A percentile compares a stretch with the other conserved stretches of the same genome.
Evolutionary conservation across 345 rosid species (phyloP).

Genomic region (Eucalyptus marginata): DNA sequence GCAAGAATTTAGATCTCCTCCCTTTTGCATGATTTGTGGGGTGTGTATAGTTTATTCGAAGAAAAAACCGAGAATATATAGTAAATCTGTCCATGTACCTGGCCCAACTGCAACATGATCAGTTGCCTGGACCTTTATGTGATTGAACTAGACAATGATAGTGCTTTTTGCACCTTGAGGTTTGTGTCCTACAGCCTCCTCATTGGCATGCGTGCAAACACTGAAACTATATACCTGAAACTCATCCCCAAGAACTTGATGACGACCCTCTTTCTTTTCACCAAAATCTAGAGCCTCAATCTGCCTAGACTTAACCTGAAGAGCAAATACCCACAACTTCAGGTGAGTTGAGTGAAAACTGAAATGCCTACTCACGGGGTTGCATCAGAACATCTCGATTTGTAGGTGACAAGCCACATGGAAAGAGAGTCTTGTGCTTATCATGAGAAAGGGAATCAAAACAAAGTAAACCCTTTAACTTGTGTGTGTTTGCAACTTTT

Average conservation of each 20-base stretch:
- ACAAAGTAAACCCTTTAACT: background rate
- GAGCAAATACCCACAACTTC: background rate
- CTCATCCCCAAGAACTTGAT: background rate
- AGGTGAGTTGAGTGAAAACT: background rate
- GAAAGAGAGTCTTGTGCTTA: background rate
- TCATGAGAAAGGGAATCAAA: background rate
- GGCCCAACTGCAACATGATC: conserved; percentile 27
- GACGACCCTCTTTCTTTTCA: background rate
- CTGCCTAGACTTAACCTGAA: background rate
- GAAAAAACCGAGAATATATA: background rate
- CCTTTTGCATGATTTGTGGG: conserved; percentile 31
- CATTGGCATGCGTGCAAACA: conserved; percentile 13
- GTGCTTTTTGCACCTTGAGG: conserved; percentile 34
- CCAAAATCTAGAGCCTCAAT: background rate
- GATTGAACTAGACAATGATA: conserved; percentile 43
- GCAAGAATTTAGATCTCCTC: background rate
- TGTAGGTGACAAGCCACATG: background rate
- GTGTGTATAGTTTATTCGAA: conserved; percentile 22
- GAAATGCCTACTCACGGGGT: background rate
- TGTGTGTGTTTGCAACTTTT: background rate
- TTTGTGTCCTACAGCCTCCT: conserved; percentile 9
- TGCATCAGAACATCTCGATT: background rate
- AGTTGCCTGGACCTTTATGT: conserved; percentile 23
- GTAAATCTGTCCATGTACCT: background rate
- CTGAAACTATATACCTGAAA: background rate